Conservation (phyloP, 1,139 yeast genomes). For the Blastobotrys illinoisensis region DNA sequence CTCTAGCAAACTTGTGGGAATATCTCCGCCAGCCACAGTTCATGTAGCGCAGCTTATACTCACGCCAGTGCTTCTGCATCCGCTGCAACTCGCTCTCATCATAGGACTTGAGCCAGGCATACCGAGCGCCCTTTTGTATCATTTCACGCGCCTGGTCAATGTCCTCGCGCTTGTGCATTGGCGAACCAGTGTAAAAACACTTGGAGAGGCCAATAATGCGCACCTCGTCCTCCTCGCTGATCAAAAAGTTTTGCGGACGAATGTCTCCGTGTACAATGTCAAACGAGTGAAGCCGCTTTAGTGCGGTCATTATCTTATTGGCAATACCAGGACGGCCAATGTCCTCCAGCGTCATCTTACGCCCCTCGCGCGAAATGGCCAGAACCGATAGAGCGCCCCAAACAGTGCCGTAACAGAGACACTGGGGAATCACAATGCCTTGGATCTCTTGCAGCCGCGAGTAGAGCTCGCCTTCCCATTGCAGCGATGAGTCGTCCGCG, state of each 20-base stretch:
- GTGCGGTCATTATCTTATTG: conserved; percentile 6
- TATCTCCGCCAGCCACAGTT: conserved; percentile 2
- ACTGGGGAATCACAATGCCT: conserved; percentile 8
- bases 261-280: conserved; percentile 8
- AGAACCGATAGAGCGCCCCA: conserved; percentile 11
- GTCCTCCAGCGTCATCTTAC: conserved; percentile 1
- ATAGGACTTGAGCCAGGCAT: neutral
- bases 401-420: conserved; percentile 7
- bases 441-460: conserved; percentile 6
- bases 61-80: neutral
- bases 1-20: neutral
- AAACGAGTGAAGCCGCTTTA: conserved; percentile 6
- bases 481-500: conserved; percentile 5
- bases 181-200: conserved; percentile 8
- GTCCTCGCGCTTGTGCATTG: conserved; percentile 8
- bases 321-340: conserved; percentile 3
- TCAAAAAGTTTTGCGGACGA: conserved; percentile 6
- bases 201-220: conserved; percentile 3
- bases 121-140: conserved; percentile 1
- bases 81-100: neutral
- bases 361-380: conserved; percentile 7
- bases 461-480: conserved; percentile 14
- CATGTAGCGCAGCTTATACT: neutral
- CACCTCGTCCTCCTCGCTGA: conserved; percentile 1
- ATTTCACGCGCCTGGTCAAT: conserved; percentile 7